These are phyloP conservation scores for Cynanchum wilfordii DNA, from an alignment of 257 asterid species.

Conservation along the genomic window DNA sequence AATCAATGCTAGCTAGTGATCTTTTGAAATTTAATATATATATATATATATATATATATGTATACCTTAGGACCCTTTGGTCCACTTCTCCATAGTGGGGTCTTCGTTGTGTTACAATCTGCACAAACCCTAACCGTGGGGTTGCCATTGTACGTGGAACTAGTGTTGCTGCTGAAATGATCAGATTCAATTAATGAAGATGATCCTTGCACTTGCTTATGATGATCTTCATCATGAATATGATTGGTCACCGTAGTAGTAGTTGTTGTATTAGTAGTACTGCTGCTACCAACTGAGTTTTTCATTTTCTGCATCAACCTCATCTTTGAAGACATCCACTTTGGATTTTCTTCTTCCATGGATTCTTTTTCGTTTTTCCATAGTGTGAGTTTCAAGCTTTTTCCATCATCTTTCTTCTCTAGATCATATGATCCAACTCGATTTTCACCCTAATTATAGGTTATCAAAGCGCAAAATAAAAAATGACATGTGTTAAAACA, in stretches of 20 bases:
- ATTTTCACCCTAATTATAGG: conserved; percentile 10
- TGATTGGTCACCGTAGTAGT: conserved; percentile 6
- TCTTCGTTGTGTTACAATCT: conserved; percentile 90
- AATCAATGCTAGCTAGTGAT: neutral
- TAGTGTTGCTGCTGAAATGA: conserved; percentile 41
- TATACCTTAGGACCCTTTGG: conserved; percentile 95
- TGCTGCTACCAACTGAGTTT: conserved; percentile 2
- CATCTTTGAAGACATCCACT: conserved; percentile 72
- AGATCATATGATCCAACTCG: conserved; percentile 35
- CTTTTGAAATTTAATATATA: neutral
- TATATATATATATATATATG: no score
- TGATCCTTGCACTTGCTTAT: conserved; percentile 17
- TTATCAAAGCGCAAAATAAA: neutral
- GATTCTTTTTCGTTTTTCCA: conserved; percentile 36
- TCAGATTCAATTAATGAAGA: conserved; percentile 42
- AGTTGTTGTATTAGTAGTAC: neutral
- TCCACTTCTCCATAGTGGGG: conserved; percentile 99
- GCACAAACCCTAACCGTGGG: conserved; percentile 91
- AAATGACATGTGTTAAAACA: no score
- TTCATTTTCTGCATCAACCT: conserved; percentile 53
- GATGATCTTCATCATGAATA: conserved; percentile 27
- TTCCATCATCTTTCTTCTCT: conserved; percentile 29
- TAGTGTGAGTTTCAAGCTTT: conserved; percentile 37
- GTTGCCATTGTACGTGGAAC: conserved; percentile 39
- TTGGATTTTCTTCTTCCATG: conserved; percentile 16